phyloP scores from a whole-genome alignment of 1,284 basidiomycete species.

The Caloboletus inedulis region DNA sequence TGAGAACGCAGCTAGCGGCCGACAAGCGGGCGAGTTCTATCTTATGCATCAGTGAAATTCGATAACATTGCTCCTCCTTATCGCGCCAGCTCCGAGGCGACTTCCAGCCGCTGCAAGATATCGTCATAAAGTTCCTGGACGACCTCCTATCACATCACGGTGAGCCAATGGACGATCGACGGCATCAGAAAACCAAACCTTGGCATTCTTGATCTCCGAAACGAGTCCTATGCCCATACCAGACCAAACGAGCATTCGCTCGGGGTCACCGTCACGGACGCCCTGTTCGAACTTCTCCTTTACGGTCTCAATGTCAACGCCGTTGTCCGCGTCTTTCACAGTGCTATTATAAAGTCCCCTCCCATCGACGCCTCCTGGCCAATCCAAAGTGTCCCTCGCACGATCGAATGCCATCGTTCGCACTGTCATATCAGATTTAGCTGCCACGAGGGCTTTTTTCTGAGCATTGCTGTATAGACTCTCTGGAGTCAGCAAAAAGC shows the following conservation, averaged over 20 bases:
- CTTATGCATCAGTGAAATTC: slow-evolving; percentile 26
- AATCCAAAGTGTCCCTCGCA: slow-evolving; percentile 55
- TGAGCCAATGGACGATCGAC: slow-evolving; percentile 2
- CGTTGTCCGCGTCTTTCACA: slow-evolving; percentile 55
- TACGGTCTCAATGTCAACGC: slow-evolving; percentile 44
- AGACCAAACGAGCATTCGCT: slow-evolving; percentile 63
- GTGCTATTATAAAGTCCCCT: slow-evolving; percentile 43
- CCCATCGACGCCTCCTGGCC: slow-evolving; percentile 69
- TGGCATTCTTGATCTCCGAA: slow-evolving; percentile 51
- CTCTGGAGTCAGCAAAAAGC: slow-evolving; percentile 68
- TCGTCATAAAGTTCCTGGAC: slow-evolving; percentile 48
- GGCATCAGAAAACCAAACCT: slow-evolving; percentile 40
- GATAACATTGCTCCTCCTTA: slow-evolving; percentile 16
- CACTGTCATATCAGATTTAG: slow-evolving; percentile 48
- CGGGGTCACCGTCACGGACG: slow-evolving; percentile 41
- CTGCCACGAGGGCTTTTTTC: slow-evolving; percentile 53
- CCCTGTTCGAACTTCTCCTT: slow-evolving; percentile 46
- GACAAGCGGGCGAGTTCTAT: slow-evolving; percentile 3
- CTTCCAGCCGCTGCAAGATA: slow-evolving; percentile 37
- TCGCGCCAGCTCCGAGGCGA: slow-evolving; percentile 24
- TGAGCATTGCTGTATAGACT: slow-evolving; percentile 56
- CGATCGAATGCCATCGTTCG: slow-evolving; percentile 67
- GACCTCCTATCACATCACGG: slow-evolving; percentile 40
- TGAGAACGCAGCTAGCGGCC: slow-evolving; percentile 17
- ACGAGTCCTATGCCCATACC: slow-evolving; percentile 65